Base-by-base conservation (phyloP, 768 basidiomycete genomes). In the Leccinum aurantiacum region DNA sequence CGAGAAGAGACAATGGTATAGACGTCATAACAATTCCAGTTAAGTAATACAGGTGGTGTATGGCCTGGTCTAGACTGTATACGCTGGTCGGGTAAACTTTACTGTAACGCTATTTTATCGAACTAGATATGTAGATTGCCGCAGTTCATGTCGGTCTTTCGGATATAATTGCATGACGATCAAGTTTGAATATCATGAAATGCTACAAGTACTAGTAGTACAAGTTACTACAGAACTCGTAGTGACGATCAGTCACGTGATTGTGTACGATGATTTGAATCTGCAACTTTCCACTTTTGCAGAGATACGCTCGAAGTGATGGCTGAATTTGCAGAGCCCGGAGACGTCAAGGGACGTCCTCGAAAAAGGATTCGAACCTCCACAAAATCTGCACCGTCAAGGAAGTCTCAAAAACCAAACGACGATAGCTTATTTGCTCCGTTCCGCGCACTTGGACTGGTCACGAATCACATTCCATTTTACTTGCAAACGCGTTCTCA, bases 361-460 rank as follows among this genome's bases (percentile, higher is more conserved):
- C 71, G 63, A 46, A 74, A 74, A 54, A 74, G 51, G 55, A 57
- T 54, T 15, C 64, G 71, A 9, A 66, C 54, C 27, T 62, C 56
- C 2, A 33, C 33, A 19, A 60, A 64, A 51, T 25, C 25, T 7
- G 54, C 48, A 8, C 31, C 44, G 11, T 37, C 60, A 33, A 61
- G 62, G 29, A 37, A 49, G 27, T 19, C 46, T 11, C 55, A 56
- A 59, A 64, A 61, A 33, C 24, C 46, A 24, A 46, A 63, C 11
- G 52, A 58, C 38, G 66, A 70, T n/a, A 69, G 73, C 35, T 72
- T 99, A 46, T 98, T 96, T 71, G 91, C 89, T 5, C 96, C 97
- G 4, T 99, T 98, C 71, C 84, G 97, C 60, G 95, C 95, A 7
- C 84, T 99, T n/a, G 96, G 97, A 27, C 84, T 94, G 59, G 84